Evolutionary conservation across 305 asterid genomes (phyloP).

Genomic region (Fraxinus velutina): DNA sequence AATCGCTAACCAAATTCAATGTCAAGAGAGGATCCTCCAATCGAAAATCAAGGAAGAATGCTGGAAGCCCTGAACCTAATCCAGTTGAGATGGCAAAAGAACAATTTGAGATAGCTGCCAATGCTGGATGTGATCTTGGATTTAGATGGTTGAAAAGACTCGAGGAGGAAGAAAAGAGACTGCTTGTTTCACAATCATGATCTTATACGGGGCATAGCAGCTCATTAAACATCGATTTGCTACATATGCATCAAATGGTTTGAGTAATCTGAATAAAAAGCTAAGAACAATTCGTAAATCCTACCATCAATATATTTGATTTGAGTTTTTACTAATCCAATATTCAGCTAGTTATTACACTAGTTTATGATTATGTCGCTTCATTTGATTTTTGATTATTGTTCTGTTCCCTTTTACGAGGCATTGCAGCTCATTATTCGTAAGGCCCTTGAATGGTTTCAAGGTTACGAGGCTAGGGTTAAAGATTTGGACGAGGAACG

Average conservation of each 20-base stretch:
- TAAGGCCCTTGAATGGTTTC: too few relatives aligned
- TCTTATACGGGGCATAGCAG: neutral
- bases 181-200: conserved; percentile 17
- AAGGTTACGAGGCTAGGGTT: too few relatives aligned
- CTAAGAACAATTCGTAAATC: neutral
- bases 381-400: too few relatives aligned
- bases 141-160: conserved; percentile 71
- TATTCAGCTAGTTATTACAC: too few relatives aligned
- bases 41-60: conserved; percentile 34
- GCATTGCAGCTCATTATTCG: too few relatives aligned
- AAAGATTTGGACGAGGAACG: too few relatives aligned
- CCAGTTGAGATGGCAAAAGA: conserved; percentile 68
- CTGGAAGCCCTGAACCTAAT: conserved; percentile 28
- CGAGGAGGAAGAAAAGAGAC: conserved; percentile 61
- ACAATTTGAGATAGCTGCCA: conserved; percentile 75
- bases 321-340: too few relatives aligned
- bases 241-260: neutral
- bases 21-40: conserved; percentile 37
- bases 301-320: too few relatives aligned
- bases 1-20: conserved; percentile 54
- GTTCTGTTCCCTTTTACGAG: too few relatives aligned
- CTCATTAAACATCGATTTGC: neutral
- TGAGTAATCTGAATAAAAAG: neutral
- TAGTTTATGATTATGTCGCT: too few relatives aligned
- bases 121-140: conserved; percentile 81